Percentiles rank a stretch among this genome's conserved stretches.
Conservation (phyloP, 495 filamentous ascomycete species). For the Neurospora sp. region DNA sequence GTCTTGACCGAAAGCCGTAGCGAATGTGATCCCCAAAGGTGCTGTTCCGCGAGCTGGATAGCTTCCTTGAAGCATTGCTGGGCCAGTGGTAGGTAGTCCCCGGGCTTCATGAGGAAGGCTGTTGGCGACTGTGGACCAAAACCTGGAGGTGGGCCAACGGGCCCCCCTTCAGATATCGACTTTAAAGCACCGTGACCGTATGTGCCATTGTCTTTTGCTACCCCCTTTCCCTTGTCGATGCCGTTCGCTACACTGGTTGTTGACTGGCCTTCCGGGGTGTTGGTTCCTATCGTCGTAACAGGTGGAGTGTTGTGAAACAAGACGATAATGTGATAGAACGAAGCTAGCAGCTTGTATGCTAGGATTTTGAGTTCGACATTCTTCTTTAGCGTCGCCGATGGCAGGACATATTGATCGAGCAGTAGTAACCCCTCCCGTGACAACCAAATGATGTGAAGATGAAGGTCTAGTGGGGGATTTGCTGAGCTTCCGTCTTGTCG, state of each 20-base stretch:
- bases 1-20: constrained; percentile 84
- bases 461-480: constrained; percentile 71
- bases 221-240: constrained; percentile 35
- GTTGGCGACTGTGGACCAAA: constrained; percentile 43
- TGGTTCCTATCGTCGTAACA: constrained; percentile 29
- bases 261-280: constrained; percentile 17
- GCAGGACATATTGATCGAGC: constrained; percentile 76
- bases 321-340: constrained; percentile 94
- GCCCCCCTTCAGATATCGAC: constrained; percentile 29
- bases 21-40: constrained; percentile 81
- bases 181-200: constrained; percentile 1
- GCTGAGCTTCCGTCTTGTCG: constrained; percentile 67
- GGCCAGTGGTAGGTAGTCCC: constrained; percentile 76
- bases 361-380: constrained; percentile 76
- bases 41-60: constrained; percentile 55
- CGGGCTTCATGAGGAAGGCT: constrained; percentile 64
- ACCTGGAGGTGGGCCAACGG: constrained; percentile 38
- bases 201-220: constrained; percentile 26
- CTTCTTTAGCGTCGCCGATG: constrained; percentile 48
- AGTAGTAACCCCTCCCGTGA: constrained; percentile 83
- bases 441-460: constrained; percentile 93
- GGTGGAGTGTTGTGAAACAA: constrained; percentile 74
- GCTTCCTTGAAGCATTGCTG: constrained; percentile 74
- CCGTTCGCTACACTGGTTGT: constrained; percentile 13
- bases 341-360: constrained; percentile 81